These are phyloP conservation scores for Didymella segeticola DNA, from an alignment of 2,329 filamentous ascomycete genomes.

Conservation along the genomic window DNA sequence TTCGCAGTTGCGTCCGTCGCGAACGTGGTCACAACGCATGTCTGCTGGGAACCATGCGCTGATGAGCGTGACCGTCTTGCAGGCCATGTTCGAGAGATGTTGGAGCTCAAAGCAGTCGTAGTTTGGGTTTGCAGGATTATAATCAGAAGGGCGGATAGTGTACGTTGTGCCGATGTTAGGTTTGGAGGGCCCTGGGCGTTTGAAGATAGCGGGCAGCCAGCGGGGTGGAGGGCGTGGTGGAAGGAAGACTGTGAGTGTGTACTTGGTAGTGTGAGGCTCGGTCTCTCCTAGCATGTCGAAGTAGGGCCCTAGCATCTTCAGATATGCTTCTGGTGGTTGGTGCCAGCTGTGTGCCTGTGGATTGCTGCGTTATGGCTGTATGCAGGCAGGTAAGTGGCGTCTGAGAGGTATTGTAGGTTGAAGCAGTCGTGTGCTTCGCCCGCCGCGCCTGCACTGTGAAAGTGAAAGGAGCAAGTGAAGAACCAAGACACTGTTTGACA, in stretches of 20 bases:
- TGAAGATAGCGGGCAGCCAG: constrained; percentile 27
- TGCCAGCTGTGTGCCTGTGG: background rate
- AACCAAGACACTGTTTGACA: constrained; percentile 5
- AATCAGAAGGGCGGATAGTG: constrained; percentile 15
- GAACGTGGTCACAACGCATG: constrained; percentile 34
- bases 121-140: constrained; percentile 19
- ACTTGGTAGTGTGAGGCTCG: constrained; percentile 29
- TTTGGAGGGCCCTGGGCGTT: constrained; percentile 8
- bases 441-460: background rate
- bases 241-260: constrained; percentile 29
- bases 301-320: constrained; percentile 10
- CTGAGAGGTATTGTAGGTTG: background rate
- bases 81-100: constrained; percentile 24
- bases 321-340: background rate
- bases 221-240: constrained; percentile 28
- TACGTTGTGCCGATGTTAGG: constrained; percentile 3
- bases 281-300: constrained; percentile 31
- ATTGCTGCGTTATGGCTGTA: background rate
- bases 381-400: background rate
- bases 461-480: background rate
- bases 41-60: constrained; percentile 23
- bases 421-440: background rate
- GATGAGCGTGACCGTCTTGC: constrained; percentile 22
- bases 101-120: constrained; percentile 20
- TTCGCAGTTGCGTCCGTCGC: constrained; percentile 16